Conservation (phyloP, 805 yeast genomes). For the Saturnispora serradocipensis region DNA sequence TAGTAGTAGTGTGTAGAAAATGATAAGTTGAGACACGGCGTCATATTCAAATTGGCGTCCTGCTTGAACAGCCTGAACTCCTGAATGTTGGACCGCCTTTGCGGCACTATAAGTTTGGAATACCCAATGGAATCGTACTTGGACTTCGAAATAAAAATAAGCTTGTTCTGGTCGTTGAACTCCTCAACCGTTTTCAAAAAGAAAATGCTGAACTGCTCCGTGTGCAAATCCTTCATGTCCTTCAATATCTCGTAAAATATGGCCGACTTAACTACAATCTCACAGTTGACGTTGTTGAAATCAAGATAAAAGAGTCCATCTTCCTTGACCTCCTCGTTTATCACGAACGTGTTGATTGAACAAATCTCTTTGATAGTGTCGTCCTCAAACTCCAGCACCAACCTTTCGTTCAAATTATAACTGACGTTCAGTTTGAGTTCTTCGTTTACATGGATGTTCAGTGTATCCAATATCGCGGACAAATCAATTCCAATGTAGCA, state of each 20-base stretch:
- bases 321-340: constrained; percentile 21
- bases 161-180: constrained; percentile 25
- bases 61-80: constrained; percentile 36
- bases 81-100: constrained; percentile 52
- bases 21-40: constrained; percentile 13
- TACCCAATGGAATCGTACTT: constrained; percentile 59
- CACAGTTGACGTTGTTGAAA: constrained; percentile 35
- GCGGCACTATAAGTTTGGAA: constrained; percentile 59
- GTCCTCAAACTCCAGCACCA: constrained; percentile 44
- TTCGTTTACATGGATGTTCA: constrained; percentile 32
- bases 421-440: constrained; percentile 27
- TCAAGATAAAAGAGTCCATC: constrained; percentile 27
- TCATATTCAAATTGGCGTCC: constrained; percentile 3
- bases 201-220: constrained; percentile 42
- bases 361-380: constrained; percentile 48
- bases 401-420: constrained; percentile 42
- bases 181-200: constrained; percentile 24
- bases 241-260: constrained; percentile 44
- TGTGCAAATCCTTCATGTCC: constrained; percentile 47
- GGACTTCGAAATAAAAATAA: constrained; percentile 48
- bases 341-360: constrained; percentile 39
- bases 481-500: constrained; percentile 33
- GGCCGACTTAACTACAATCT: constrained; percentile 44
- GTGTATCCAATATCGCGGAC: constrained; percentile 40
- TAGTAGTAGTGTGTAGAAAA: constrained; percentile 45